Evolutionary conservation across 1,284 basidiomycete species (phyloP), one percentile per base, ranked within the genome.

Genomic region (Boletellus deceptivus): DNA sequence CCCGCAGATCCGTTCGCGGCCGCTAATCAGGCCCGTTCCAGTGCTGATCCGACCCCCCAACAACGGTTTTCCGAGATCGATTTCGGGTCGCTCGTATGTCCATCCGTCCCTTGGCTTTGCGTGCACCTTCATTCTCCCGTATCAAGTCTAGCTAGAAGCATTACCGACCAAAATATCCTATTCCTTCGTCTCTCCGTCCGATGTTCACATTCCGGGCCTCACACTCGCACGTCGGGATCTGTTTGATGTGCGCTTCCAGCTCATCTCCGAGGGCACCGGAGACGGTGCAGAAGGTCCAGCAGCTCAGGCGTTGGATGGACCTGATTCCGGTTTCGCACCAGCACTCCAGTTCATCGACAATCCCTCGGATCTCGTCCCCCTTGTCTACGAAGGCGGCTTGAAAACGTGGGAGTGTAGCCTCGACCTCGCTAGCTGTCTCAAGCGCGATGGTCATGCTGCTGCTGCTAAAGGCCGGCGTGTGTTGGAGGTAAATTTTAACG

Each of bases 361-460:
- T 1, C 86, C 90, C 0, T 93, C 92, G 0, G 96, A 98, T 70
- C 79, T 99, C 11, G 82, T 98, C 10, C 91, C 94, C 1, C 88
- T 93, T 0, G 78, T 94, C 0, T 98, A 99, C 63, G 96, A 98
- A 71, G 96, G 96, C 14, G 96, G 96, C 0, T 69, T 99, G 49
- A 98, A 98, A 71, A 98, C 94, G 3, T 99, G 96, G 96, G 96
- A 99, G 69, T 97, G 93, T 56, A 90, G 91, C 34, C 70, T 95
- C 14, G 96, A 98, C 69, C 76, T 99, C 0, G 90, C 89, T 0
- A 76, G 75, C 39, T 83, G 79, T 59, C 70, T 83, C 27, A 70
- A 74, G 59, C 55, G 67, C 25, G 57, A 75, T 14, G 46, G 52
- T 0, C 37, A 49, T 39, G 48, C 42, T 43, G 50, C 39, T n/a